These are phyloP conservation scores for Scheffersomyces coipomensis DNA, from an alignment of 805 yeast genomes.

Conservation along the genomic window DNA sequence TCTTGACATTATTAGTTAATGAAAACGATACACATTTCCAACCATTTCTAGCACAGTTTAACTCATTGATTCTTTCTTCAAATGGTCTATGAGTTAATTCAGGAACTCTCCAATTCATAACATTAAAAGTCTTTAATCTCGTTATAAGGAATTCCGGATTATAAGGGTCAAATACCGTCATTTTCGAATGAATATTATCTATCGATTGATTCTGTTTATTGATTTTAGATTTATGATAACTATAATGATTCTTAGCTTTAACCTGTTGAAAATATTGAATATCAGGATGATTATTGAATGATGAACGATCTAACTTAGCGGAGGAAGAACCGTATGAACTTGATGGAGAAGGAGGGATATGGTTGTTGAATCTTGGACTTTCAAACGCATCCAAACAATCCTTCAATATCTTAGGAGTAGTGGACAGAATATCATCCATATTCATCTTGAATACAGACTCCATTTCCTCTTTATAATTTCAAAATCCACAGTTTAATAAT, in stretches of 20 bases:
- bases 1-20: conserved; percentile 18
- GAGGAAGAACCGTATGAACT: conserved; percentile 1
- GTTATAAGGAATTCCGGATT: conserved; percentile 30
- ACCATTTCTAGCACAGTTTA: conserved; percentile 50
- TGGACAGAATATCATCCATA: conserved; percentile 9
- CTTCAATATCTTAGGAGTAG: conserved; percentile 22
- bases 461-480: conserved; percentile 3
- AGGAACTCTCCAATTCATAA: conserved; percentile 48
- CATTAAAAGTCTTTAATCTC: conserved; percentile 43
- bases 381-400: conserved; percentile 21
- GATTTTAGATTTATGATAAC: conserved; percentile 31
- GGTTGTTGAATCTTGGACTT: conserved; percentile 11
- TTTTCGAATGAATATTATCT: conserved; percentile 12
- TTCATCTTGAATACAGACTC: conserved; percentile 8
- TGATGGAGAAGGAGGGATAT: conserved; percentile 11
- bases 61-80: conserved; percentile 34
- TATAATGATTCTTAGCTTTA: conserved; percentile 34
- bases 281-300: conserved; percentile 29
- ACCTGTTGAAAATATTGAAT: conserved; percentile 36
- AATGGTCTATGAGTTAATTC: conserved; percentile 6
- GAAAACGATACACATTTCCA: conserved; percentile 47
- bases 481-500: neutral
- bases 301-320: neutral
- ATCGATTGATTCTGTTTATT: conserved; percentile 4
- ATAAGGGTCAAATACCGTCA: conserved; percentile 36